Base-by-base conservation (phyloP, 768 basidiomycete species). In the Russula dissimulans region DNA sequence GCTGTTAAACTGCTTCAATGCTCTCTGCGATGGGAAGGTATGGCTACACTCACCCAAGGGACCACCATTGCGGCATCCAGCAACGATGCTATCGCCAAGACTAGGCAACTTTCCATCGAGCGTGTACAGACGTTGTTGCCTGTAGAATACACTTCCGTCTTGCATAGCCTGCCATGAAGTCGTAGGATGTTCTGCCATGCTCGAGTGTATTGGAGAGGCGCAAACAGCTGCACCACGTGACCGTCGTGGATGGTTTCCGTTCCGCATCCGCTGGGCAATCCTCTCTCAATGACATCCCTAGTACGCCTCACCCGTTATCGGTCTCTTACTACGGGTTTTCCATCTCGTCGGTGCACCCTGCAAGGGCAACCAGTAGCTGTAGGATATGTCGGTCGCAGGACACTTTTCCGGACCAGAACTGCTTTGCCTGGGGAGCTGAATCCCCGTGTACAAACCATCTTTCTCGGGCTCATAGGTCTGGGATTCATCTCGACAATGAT, bases 121-220 rank as follows among this genome's bases (percentile, higher is more conserved):
- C 1, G 87, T 82, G 70, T 97, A 98, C 26, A 93, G 77, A 63
- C 88, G 87, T 66, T 93, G 84, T 56, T 87, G 79, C 69, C 87
- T 77, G 69, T 97, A 97, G 76, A 97, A 98, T 36, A 87, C 89
- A 67, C 78, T 84, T 29, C 88, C 89, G 68, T 89, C 83, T 71
- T 86, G 82, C 86, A 97, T 91, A 45, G 94, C 82, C 71, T 95
- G 86, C 95, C 95, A 98, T 72, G 82, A 80, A 34, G 83, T 72
- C 3, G 89, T 90, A 2, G 91, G 89, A 67, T 91, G 89, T 53
- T 87, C 84, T 14, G 75, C 67, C 74, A 81, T 80, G 22, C 22
- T 26, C 22, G 22, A 26, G 22, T 26, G 22, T 26, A 26, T 26
- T 26, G 22, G 22, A 26, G 22, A 26, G 22, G 22, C 22, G 22